Evolutionary conservation across 352 stramenopile species (phyloP).

Genomic region (Detonula confervacea): DNA sequence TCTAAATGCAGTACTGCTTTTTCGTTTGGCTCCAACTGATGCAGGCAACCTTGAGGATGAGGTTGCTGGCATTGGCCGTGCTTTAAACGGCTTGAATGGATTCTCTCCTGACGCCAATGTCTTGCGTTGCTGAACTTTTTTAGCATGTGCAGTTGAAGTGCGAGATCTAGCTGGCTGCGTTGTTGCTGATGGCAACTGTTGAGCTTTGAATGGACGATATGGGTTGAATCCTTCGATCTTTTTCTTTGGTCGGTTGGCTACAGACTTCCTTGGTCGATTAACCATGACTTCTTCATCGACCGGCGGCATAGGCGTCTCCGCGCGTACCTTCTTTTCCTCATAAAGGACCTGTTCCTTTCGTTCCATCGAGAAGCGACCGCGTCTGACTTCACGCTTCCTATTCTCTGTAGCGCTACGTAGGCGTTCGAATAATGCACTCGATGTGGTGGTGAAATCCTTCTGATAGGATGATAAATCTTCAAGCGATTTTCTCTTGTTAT

Average conservation of each 20-base stretch:
- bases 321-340: conserved; percentile 32
- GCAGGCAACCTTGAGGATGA: background rate
- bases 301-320: conserved; percentile 9
- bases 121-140: conserved; percentile 11
- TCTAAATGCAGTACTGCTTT: conserved; percentile 23
- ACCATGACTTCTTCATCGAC: conserved; percentile 30
- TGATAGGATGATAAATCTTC: conserved; percentile 53
- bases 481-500: conserved; percentile 29
- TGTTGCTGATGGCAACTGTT: conserved; percentile 24
- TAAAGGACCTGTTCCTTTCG: conserved; percentile 51
- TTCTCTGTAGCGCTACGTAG: conserved; percentile 42
- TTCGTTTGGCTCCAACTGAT: conserved; percentile 23
- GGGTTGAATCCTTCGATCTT: conserved; percentile 18
- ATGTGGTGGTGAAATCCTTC: conserved; percentile 48
- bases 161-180: background rate
- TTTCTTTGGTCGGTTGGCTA: conserved; percentile 8
- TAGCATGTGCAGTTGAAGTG: background rate
- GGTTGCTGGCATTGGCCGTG: conserved; percentile 5
- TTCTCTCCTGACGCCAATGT: conserved; percentile 17
- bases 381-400: conserved; percentile 51
- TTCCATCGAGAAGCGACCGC: conserved; percentile 47
- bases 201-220: conserved; percentile 44
- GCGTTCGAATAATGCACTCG: conserved; percentile 50
- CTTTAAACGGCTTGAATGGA: conserved; percentile 31
- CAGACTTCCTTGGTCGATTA: conserved; percentile 4